Evolutionary conservation across 805 yeast genomes (phyloP).

Genomic region (Grigorovia transvaalensis): DNA sequence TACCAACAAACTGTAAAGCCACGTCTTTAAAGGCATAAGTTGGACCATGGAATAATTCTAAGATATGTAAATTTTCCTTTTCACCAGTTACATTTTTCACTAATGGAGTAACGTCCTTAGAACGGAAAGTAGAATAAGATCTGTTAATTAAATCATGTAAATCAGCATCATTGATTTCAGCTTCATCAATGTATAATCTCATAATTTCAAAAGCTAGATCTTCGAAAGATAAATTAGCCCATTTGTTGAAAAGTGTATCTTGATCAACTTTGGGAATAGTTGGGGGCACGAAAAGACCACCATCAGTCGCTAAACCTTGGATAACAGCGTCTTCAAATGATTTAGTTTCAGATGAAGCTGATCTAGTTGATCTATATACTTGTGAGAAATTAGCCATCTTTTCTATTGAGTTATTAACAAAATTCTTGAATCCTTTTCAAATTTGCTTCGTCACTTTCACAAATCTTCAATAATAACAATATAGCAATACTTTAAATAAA

Average conservation of each 20-base stretch:
- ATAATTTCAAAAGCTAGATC: slow-evolving; percentile 81
- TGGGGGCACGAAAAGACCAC: slow-evolving; percentile 89
- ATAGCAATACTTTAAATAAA: too few species aligned
- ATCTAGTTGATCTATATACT: slow-evolving; percentile 74
- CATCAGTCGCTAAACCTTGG: slow-evolving; percentile 91
- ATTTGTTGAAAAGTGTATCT: slow-evolving; percentile 43
- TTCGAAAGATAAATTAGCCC: slow-evolving; percentile 71
- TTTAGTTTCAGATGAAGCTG: slow-evolving; percentile 38
- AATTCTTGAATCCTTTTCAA: too few species aligned
- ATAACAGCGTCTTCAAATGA: slow-evolving; percentile 76
- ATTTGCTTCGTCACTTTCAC: too few species aligned
- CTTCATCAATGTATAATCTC: slow-evolving; percentile 61
- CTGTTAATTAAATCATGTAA: slow-evolving; percentile 48
- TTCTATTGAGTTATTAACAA: background rate
- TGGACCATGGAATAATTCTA: slow-evolving; percentile 97
- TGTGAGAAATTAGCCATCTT: slow-evolving; percentile 34
- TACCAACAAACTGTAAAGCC: slow-evolving; percentile 96
- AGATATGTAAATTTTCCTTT: slow-evolving; percentile 51
- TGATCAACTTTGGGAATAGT: slow-evolving; percentile 57
- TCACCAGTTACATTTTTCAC: slow-evolving; percentile 45
- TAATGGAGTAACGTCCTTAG: slow-evolving; percentile 81
- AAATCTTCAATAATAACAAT: too few species aligned
- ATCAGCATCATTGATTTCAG: slow-evolving; percentile 66
- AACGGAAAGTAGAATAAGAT: slow-evolving; percentile 87
- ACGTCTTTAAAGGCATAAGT: slow-evolving; percentile 98